Conservation (phyloP, 2,329 filamentous ascomycete genomes). For the Didymosphaeria variabile region DNA sequence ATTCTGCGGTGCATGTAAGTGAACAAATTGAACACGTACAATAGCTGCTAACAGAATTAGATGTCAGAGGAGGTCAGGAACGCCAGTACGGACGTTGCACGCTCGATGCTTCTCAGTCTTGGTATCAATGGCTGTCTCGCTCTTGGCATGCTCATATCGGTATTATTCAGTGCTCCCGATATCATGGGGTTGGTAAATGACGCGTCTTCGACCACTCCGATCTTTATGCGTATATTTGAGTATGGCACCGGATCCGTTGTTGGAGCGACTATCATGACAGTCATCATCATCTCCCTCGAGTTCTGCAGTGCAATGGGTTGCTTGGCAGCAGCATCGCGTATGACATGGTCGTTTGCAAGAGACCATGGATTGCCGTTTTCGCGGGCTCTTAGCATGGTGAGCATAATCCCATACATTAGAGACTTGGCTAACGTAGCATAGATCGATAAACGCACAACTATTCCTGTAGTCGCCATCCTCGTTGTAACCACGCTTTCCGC, state of each 20-base stretch:
- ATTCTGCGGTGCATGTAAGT: constrained; percentile 49
- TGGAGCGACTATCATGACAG: constrained; percentile 60
- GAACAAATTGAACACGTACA: neutral
- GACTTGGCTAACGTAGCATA: constrained; percentile 23
- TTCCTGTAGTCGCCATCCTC: constrained; percentile 59
- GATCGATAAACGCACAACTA: constrained; percentile 47
- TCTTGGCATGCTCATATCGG: constrained; percentile 53
- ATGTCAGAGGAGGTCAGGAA: constrained; percentile 53
- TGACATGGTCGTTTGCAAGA: constrained; percentile 56
- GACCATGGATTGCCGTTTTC: constrained; percentile 55
- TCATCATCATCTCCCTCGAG: constrained; percentile 52
- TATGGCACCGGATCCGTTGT: constrained; percentile 39
- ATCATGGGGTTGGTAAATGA: constrained; percentile 32
- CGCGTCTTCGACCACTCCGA: constrained; percentile 28
- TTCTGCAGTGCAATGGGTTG: constrained; percentile 54
- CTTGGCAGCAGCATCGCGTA: constrained; percentile 53
- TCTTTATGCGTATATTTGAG: constrained; percentile 63
- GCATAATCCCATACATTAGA: constrained; percentile 1
- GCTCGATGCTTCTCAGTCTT: constrained; percentile 55
- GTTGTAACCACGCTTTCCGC: constrained; percentile 55
- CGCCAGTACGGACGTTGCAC: constrained; percentile 48
- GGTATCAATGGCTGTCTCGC: constrained; percentile 54
- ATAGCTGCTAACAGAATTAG: constrained; percentile 27
- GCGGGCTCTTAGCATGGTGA: constrained; percentile 40
- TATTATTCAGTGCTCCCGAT: constrained; percentile 51